Percentiles rank a stretch among this genome's conserved stretches.
Conservation (phyloP, 1,139 yeast genomes). For the Yamadazyma aaseri region DNA sequence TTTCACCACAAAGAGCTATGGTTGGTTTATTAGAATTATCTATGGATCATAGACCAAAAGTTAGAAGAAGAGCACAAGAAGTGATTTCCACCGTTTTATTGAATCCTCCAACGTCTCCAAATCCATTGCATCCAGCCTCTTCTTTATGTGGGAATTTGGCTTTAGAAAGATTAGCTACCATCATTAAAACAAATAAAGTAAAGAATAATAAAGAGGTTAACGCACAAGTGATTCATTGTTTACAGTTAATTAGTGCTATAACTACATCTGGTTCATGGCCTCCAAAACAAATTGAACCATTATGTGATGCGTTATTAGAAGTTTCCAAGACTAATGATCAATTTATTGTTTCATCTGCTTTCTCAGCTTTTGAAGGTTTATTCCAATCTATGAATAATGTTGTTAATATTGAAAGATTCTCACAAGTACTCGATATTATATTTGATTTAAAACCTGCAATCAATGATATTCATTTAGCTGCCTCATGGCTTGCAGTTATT, state of each 20-base stretch:
- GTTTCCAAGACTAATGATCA: slow-evolving; percentile 84
- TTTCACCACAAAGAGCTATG: slow-evolving; percentile 81
- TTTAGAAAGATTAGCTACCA: slow-evolving; percentile 50
- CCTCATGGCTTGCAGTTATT: slow-evolving; percentile 92
- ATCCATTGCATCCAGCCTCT: slow-evolving; percentile 75
- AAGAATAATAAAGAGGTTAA: slow-evolving; percentile 44
- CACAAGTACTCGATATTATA: slow-evolving; percentile 65
- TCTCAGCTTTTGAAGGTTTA: slow-evolving; percentile 81
- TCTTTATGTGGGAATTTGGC: slow-evolving; percentile 67
- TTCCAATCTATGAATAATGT: slow-evolving; percentile 73
- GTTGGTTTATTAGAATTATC: slow-evolving; percentile 78
- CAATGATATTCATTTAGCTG: slow-evolving; percentile 82
- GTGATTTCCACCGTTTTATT: slow-evolving; percentile 63
- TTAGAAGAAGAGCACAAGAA: slow-evolving; percentile 92
- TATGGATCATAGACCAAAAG: slow-evolving; percentile 90
- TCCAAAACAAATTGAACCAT: slow-evolving; percentile 57
- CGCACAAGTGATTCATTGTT: slow-evolving; percentile 66
- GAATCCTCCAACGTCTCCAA: slow-evolving; percentile 81
- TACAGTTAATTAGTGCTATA: slow-evolving; percentile 71
- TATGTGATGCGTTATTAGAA: slow-evolving; percentile 74
- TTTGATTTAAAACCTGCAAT: slow-evolving; percentile 78
- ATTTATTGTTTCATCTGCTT: slow-evolving; percentile 75
- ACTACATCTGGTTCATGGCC: slow-evolving; percentile 86
- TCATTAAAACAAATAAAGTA: slow-evolving; percentile 38
- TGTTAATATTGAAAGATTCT: slow-evolving; percentile 60